Conservation (phyloP, 2,329 filamentous ascomycete species). For the Xylaria polymorpha region DNA sequence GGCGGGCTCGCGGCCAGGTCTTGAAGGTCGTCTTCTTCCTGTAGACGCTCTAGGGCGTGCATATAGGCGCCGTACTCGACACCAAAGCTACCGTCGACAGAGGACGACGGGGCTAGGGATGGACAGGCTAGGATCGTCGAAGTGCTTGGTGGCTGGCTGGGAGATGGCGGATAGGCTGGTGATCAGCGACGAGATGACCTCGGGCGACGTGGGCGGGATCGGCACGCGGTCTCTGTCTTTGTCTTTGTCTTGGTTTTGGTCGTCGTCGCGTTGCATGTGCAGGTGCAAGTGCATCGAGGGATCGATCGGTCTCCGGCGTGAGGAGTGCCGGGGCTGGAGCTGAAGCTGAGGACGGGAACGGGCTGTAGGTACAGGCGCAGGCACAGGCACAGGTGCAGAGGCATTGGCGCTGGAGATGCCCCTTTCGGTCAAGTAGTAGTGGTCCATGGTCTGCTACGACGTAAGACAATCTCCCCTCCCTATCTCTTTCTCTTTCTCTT, state of each 20-base stretch:
- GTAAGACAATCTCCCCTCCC: not conserved
- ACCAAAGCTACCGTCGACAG: slow-evolving; percentile 68
- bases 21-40: slow-evolving; percentile 64
- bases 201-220: slow-evolving; percentile 67
- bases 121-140: slow-evolving; percentile 66
- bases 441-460: not conserved
- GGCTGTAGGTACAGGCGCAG: not conserved
- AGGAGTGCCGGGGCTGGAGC: slow-evolving; percentile 45
- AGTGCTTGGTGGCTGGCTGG: slow-evolving; percentile 74
- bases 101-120: slow-evolving; percentile 54
- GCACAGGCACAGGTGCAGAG: slow-evolving; percentile 8
- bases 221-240: slow-evolving; percentile 39
- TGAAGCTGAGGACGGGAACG: slow-evolving; percentile 22
- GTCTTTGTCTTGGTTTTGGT: slow-evolving; percentile 34
- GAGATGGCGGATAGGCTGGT: slow-evolving; percentile 77
- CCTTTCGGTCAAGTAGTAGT: slow-evolving; percentile 30
- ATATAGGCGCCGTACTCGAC: slow-evolving; percentile 78
- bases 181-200: slow-evolving; percentile 77
- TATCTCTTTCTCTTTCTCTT: no score
- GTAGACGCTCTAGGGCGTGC: slow-evolving; percentile 61
- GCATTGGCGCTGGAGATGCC: slow-evolving; percentile 17
- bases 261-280: slow-evolving; percentile 37
- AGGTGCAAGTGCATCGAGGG: slow-evolving; percentile 49
- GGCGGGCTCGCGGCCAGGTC: slow-evolving; percentile 74
- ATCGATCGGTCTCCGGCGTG: slow-evolving; percentile 49